Evolutionary conservation across 352 stramenopile genomes (phyloP), one percentile per base, ranked within the genome.

Genomic region (Pythium brassicae): DNA sequence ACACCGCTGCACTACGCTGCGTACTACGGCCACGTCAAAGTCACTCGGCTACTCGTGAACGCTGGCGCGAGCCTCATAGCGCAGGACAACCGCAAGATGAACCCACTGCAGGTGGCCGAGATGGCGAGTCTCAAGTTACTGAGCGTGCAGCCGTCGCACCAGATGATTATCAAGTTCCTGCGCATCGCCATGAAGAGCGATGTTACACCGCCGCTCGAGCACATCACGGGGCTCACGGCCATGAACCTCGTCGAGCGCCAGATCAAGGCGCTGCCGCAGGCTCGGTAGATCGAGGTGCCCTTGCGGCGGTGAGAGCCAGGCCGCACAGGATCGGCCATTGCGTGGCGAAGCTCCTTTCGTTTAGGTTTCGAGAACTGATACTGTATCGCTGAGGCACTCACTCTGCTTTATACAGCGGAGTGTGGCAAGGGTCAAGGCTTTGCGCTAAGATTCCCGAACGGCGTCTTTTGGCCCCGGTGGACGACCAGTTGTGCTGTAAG

Each of bases 161-260:
- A 90, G 45, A 87, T 93, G 76, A 87, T 93, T 65, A 78, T 86
- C 55, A 88, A 89, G 57, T 90, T 86, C 53, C 54, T 93, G n/a
- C 80, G 83, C 39, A 76, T 82, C 25, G 68, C 78, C 29, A 93
- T 93, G 83, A 86, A 87, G 23, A 67, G 87, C 46, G 55, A 74
- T 23, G 80, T 66, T n/a, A 89, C 80, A 25, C 83, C 80, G 45
- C 76, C 80, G n/a, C 72, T 93, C 17, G 75, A 93, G 52, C 69
- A 91, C 64, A 78, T 85, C 22, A 84, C 78, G 1, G 83, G 80
- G 0, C 68, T 93, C 40, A 93, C 83, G 2, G 80, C 88, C 56
- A 65, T 72, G 19, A 75, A 76, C 26, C 60, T 90, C 11, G 65
- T 93, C 4, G 78, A 89, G 43, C 66, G 78, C 5, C 80, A 90